Conservation (phyloP, 257 asterid species). For the Striga asiatica region DNA sequence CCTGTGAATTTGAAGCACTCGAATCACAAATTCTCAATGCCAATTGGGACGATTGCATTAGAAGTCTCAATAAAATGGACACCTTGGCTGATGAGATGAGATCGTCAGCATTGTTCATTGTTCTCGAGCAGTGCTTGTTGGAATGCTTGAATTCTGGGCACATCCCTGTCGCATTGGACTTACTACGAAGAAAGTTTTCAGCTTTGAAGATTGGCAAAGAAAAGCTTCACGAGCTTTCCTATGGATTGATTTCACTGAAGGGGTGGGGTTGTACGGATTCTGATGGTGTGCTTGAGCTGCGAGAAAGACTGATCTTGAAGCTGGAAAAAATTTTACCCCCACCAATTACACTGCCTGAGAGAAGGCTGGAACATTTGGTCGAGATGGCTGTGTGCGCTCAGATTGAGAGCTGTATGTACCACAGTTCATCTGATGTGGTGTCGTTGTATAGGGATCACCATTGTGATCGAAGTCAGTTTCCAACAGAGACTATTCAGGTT, state of each 20-base stretch:
- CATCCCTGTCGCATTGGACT: slow-evolving; percentile 40
- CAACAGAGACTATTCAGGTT: slow-evolving; percentile 79
- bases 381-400: slow-evolving; percentile 59
- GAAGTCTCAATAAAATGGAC: slow-evolving; percentile 26
- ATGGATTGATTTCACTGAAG: slow-evolving; percentile 36
- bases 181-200: slow-evolving; percentile 41
- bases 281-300: slow-evolving; percentile 25
- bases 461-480: slow-evolving; percentile 60
- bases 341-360: slow-evolving; percentile 62
- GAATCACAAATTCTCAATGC: slow-evolving; percentile 41
- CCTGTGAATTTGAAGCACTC: slow-evolving; percentile 37
- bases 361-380: slow-evolving; percentile 75
- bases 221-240: slow-evolving; percentile 52
- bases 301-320: slow-evolving; percentile 33
- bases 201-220: slow-evolving; percentile 36
- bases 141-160: slow-evolving; percentile 57
- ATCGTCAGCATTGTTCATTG: slow-evolving; percentile 49
- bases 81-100: slow-evolving; percentile 47
- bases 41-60: slow-evolving; percentile 60
- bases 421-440: slow-evolving; percentile 36
- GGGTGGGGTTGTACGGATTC: slow-evolving; percentile 30
- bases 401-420: slow-evolving; percentile 61
- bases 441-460: slow-evolving; percentile 75
- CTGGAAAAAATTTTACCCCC: slow-evolving; percentile 66
- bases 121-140: slow-evolving; percentile 59